phyloP scores from a whole-genome alignment of 2,329 filamentous ascomycete genomes.

The Ciborinia camelliae region DNA sequence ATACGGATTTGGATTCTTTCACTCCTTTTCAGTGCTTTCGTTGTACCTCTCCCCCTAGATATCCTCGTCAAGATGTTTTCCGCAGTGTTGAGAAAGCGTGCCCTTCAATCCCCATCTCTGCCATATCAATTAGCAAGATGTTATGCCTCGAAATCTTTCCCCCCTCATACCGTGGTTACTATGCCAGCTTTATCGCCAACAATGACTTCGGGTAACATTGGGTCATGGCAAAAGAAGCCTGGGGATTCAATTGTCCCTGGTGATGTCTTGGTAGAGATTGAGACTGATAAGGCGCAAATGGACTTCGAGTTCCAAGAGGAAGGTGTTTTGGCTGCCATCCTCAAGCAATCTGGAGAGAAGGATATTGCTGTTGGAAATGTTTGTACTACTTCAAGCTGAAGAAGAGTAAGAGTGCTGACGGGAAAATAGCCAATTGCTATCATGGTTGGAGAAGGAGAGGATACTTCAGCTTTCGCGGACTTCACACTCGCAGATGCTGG shows the following conservation, averaged over 20 bases:
- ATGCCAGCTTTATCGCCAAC: slow-evolving; percentile 98
- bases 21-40: slow-evolving; percentile 25
- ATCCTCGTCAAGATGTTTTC: slow-evolving; percentile 52
- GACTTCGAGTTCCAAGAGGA: slow-evolving; percentile 99
- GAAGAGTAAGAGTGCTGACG: slow-evolving; percentile 30
- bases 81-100: slow-evolving; percentile 61
- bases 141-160: slow-evolving; percentile 69
- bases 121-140: slow-evolving; percentile 58
- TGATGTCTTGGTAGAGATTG: slow-evolving; percentile 95
- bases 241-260: slow-evolving; percentile 85
- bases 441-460: slow-evolving; percentile 85
- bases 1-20: slow-evolving; percentile 22
- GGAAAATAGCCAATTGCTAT: slow-evolving; percentile 82
- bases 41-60: slow-evolving; percentile 21
- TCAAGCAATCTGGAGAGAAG: slow-evolving; percentile 91
- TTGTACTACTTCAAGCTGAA: slow-evolving; percentile 46
- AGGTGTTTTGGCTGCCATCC: slow-evolving; percentile 88
- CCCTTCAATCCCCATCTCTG: slow-evolving; percentile 49
- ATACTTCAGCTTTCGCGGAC: slow-evolving; percentile 81
- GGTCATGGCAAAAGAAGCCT: slow-evolving; percentile 94
- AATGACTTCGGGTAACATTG: slow-evolving; percentile 96
- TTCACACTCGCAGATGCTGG: slow-evolving; percentile 90
- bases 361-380: slow-evolving; percentile 93
- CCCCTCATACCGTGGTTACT: slow-evolving; percentile 89
- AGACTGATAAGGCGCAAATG: slow-evolving; percentile 99